Evolutionary conservation across 345 rosid species (phyloP).

Genomic region (Trapa bicornis): DNA sequence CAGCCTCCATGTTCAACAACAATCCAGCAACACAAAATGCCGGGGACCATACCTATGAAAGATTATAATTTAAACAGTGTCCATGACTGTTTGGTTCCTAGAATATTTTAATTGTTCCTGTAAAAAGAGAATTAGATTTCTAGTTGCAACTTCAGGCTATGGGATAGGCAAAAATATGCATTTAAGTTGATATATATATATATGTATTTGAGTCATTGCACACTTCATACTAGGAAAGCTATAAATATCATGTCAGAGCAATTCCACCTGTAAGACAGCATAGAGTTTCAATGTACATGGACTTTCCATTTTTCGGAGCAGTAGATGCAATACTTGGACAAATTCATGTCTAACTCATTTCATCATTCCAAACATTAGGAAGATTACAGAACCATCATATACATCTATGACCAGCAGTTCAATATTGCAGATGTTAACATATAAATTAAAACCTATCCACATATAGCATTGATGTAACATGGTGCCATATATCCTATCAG

Average conservation of each 20-base stretch:
- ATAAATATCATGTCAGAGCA: not conserved
- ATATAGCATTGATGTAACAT: not conserved
- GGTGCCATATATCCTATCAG: not conserved
- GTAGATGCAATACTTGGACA: not conserved
- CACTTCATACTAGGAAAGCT: not conserved
- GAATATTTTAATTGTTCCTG: too few species aligned
- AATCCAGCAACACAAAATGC: not conserved
- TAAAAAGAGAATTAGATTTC: too few species aligned
- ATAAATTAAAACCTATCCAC: not conserved
- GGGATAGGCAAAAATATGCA: not conserved
- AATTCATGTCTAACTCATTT: not conserved
- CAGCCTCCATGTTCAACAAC: not conserved
- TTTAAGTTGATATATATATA: too few species aligned
- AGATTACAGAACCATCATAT: not conserved
- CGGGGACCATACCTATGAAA: too few species aligned
- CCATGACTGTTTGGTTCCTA: too few species aligned
- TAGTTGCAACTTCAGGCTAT: too few species aligned
- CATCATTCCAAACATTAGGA: too few species aligned
- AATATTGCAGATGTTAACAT: too few species aligned
- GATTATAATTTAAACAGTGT: too few species aligned
- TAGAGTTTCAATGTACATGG: not conserved
- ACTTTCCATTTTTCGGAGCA: not conserved
- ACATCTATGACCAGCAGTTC: not conserved
- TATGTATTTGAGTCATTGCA: not conserved
- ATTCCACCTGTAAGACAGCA: not conserved